A percentile compares a stretch with the other conserved stretches of the same genome.
phyloP scores from a whole-genome alignment of 352 stramenopile species.

The Discostella stelligera region DNA sequence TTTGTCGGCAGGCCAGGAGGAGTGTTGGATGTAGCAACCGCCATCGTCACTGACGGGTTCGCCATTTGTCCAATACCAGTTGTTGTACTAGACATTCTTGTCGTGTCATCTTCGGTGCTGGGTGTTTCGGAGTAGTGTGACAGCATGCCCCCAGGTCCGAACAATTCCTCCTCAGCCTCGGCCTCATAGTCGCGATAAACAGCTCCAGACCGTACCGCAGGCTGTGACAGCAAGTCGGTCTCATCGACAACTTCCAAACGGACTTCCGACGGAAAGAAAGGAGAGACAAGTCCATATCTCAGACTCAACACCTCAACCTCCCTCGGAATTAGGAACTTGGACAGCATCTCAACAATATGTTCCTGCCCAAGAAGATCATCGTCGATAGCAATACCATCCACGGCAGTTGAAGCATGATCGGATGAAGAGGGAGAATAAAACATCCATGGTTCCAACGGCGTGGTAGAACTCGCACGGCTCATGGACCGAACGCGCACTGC shows the following conservation, averaged over 20 bases:
- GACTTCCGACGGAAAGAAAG: conserved; percentile 9
- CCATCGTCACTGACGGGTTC: neutral
- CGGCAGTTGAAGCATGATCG: neutral
- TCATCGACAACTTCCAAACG: conserved; percentile 4
- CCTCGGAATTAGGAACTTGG: conserved; percentile 61
- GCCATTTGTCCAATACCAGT: neutral
- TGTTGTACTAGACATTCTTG: neutral
- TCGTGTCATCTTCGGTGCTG: neutral
- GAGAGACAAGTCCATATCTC: conserved; percentile 62
- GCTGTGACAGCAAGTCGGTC: neutral
- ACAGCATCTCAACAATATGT: conserved; percentile 57
- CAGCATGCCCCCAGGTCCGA: conserved; percentile 51
- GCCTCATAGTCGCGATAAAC: conserved; percentile 61
- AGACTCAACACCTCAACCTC: conserved; percentile 77
- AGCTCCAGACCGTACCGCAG: neutral
- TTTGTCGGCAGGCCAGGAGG: neutral
- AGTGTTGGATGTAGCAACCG: neutral
- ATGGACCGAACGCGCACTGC: conserved; percentile 43
- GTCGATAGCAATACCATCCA: conserved; percentile 14
- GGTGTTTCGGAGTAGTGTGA: conserved; percentile 40
- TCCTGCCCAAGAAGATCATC: conserved; percentile 23
- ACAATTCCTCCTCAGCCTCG: conserved; percentile 68
- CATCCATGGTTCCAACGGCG: conserved; percentile 31
- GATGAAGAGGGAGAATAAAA: neutral
- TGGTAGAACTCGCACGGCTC: conserved; percentile 14